phyloP scores from a whole-genome alignment of 441 rosid genomes.

The Adansonia rubrostipa region DNA sequence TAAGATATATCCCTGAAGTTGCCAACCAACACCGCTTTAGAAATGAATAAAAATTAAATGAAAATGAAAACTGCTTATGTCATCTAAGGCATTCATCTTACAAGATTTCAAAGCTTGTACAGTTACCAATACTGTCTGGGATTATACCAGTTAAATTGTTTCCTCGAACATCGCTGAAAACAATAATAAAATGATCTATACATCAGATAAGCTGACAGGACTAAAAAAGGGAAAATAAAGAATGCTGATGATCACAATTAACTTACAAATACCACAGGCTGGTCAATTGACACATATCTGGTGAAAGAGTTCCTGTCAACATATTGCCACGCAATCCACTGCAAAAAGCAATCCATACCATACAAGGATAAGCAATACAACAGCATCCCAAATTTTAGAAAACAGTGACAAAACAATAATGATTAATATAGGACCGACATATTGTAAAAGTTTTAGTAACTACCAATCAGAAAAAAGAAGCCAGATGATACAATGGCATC shows the following conservation, averaged over 20 bases:
- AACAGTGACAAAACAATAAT: no score
- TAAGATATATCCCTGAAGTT: constrained; percentile 78
- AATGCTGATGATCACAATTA: neutral
- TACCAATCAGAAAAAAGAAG: neutral
- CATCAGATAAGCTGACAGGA: neutral
- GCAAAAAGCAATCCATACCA: constrained; percentile 17
- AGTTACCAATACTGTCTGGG: constrained; percentile 88
- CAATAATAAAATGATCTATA: neutral
- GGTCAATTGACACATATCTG: constrained; percentile 92
- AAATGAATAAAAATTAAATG: no score
- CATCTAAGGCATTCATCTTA: neutral
- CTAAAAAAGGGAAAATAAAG: neutral
- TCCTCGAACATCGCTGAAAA: constrained; percentile 85
- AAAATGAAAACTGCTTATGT: no score
- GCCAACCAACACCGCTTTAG: constrained; percentile 21
- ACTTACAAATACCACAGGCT: constrained; percentile 98
- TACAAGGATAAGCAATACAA: neutral
- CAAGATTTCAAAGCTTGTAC: constrained; percentile 32
- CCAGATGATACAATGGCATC: neutral
- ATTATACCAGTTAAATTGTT: constrained; percentile 80
- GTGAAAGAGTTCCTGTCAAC: constrained; percentile 76
- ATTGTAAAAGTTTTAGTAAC: neutral
- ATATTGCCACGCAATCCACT: constrained; percentile 86
- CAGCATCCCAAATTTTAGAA: no score
- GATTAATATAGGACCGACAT: no score